A percentile compares a stretch with the other conserved stretches of the same genome.
Evolutionary conservation across 2,329 filamentous ascomycete genomes (phyloP).

Genomic region (Trichoderma sp.): DNA sequence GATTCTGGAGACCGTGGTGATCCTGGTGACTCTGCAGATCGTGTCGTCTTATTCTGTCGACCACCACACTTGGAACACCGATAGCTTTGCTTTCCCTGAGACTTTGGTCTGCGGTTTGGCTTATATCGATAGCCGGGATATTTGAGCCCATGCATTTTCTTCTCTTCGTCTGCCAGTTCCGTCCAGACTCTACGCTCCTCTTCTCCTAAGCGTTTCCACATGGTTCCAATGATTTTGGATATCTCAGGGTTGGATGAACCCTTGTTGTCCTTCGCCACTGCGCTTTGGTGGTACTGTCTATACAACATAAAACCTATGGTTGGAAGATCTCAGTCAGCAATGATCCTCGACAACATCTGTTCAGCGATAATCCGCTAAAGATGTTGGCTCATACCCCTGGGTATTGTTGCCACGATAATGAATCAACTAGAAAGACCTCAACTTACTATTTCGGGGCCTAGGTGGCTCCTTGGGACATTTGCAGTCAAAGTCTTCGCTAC

Average conservation of each 20-base stretch:
- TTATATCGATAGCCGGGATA: constrained; percentile 96
- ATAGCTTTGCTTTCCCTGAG: constrained; percentile 52
- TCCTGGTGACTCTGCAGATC: constrained; percentile 39
- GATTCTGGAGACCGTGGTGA: background rate
- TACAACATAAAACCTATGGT: constrained; percentile 91
- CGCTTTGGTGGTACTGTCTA: constrained; percentile 85
- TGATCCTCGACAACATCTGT: background rate
- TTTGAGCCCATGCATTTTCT: constrained; percentile 81
- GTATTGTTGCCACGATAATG: background rate
- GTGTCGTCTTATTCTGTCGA: constrained; percentile 60
- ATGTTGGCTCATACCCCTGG: background rate
- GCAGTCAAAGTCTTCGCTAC: constrained; percentile 51
- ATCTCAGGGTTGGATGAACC: constrained; percentile 93
- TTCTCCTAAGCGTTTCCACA: constrained; percentile 79
- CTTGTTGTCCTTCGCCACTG: constrained; percentile 80
- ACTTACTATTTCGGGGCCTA: constrained; percentile 60
- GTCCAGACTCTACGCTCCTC: constrained; percentile 86
- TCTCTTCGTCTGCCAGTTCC: constrained; percentile 87
- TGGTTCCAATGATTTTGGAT: constrained; percentile 92
- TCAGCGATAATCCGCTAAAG: background rate
- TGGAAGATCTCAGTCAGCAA: constrained; percentile 29
- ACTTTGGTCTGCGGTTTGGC: constrained; percentile 64
- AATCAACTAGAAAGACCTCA: background rate
- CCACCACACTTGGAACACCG: constrained; percentile 73
- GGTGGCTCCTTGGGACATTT: constrained; percentile 58